Percentiles rank a stretch among this genome's conserved stretches.
phyloP scores from a whole-genome alignment of 306 rosid genomes.

The Quercus rubra region DNA sequence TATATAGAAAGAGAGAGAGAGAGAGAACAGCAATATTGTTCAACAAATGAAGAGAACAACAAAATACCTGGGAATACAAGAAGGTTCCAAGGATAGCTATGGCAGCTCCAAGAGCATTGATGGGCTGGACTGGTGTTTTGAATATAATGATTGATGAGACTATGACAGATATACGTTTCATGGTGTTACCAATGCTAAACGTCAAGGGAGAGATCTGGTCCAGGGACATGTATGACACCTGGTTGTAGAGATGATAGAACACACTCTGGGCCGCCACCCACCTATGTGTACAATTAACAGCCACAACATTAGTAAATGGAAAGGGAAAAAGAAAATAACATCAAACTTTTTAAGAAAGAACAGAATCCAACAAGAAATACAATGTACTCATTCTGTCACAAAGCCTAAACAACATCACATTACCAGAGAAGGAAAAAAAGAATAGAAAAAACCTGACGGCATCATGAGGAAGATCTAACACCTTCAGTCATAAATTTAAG shows the following conservation, averaged over 20 bases:
- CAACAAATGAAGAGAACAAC: constrained; percentile 3
- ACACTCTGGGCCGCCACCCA: constrained; percentile 96
- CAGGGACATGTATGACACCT: constrained; percentile 96
- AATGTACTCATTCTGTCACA: background rate
- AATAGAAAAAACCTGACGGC: no score
- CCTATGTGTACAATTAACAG: constrained; percentile 42
- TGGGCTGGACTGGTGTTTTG: constrained; percentile 90
- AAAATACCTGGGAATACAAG: constrained; percentile 86
- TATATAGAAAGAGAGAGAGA: no score
- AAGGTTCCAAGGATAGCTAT: constrained; percentile 92
- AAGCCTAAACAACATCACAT: background rate
- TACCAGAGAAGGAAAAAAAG: background rate
- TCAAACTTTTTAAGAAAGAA: background rate
- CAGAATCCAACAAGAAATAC: constrained; percentile 1
- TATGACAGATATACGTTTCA: constrained; percentile 95
- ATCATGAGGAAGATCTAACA: background rate
- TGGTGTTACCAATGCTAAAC: constrained; percentile 94
- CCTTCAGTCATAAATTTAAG: background rate
- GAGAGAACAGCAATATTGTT: background rate
- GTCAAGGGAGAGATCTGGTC: constrained; percentile 97
- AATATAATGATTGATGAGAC: constrained; percentile 95
- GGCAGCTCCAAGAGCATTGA: constrained; percentile 95
- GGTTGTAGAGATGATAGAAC: constrained; percentile 95
- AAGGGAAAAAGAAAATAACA: background rate
- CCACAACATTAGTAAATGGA: constrained; percentile 8